Evolutionary conservation across 768 basidiomycete genomes (phyloP).

Genomic region (Phylloporus rhodoxanthus): DNA sequence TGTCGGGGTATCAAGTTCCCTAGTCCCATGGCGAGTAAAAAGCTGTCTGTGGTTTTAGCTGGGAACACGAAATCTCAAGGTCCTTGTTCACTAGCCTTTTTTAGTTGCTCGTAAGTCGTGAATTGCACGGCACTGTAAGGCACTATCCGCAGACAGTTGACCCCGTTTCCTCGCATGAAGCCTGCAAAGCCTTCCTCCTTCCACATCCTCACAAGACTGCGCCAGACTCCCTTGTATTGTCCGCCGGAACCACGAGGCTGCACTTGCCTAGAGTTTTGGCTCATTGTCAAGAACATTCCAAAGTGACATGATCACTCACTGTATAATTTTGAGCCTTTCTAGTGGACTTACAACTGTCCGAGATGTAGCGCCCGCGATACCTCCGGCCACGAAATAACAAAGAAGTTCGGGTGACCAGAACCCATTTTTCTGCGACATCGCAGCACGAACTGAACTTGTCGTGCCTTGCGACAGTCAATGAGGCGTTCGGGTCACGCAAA

Average conservation of each 20-base stretch:
- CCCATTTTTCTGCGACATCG: constrained; percentile 28
- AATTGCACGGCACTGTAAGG: constrained; percentile 90
- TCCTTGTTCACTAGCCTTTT: constrained; percentile 50
- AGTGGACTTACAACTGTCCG: constrained; percentile 90
- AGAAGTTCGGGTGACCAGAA: constrained; percentile 28
- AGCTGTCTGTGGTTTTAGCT: constrained; percentile 42
- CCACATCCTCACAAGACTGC: constrained; percentile 81
- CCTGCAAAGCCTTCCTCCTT: constrained; percentile 88
- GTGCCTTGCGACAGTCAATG: constrained; percentile 3
- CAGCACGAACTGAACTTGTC: neutral
- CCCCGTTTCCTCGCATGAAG: constrained; percentile 90
- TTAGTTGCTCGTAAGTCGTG: constrained; percentile 85
- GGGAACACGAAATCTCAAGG: neutral
- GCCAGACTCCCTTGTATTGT: constrained; percentile 82
- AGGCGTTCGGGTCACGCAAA: constrained; percentile 1
- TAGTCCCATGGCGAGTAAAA: constrained; percentile 65
- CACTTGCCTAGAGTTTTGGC: constrained; percentile 62
- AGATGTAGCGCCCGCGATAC: constrained; percentile 59
- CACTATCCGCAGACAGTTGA: constrained; percentile 89
- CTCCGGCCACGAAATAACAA: constrained; percentile 54
- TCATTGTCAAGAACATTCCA: constrained; percentile 1
- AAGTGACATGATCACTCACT: constrained; percentile 48
- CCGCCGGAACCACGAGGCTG: constrained; percentile 59
- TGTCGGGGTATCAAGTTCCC: constrained; percentile 81
- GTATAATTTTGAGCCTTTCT: constrained; percentile 93